Base-by-base conservation (phyloP, 2,329 filamentous ascomycete genomes). In the Curvularia lunata region DNA sequence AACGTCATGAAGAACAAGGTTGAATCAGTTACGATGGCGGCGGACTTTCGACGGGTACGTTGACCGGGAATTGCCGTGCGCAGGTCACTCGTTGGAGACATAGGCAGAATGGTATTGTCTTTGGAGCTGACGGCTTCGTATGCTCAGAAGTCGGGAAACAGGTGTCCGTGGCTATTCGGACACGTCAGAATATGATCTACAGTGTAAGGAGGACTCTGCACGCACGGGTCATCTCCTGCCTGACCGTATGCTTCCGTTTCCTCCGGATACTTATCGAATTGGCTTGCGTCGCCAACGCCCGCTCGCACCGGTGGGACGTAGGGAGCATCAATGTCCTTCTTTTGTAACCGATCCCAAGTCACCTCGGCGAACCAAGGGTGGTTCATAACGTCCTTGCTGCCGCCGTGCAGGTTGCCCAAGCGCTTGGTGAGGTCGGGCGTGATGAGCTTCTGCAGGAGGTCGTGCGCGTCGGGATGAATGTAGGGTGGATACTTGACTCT, bases 261-360 rank as follows among this genome's bases (percentile, higher is more conserved):
- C 78, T 99, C 95, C 1, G 95, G 93, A 77, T 99, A 99, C 77
- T 93, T 91, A 80, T 99, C 95, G 74, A 99, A 99, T 78, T 97
- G 91, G 79, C 93, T 97, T 50, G 95, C 92, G 80, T 99, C 95
- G 58, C 95, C 95, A 28, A 92, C 89, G 41, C 95, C 95, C 41
- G 92, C 93, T 76, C 95, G 91, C 61, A 99, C 94, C 0, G 95
- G 95, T 16, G 95, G 95, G 54, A 97, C 95, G 75, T 99, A 99
- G 5, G 95, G 95, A 37, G 95, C 95, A 78, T 99, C 95, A 61
- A 99, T 99, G 71, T 99, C 95, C 80, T 97, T 98, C 77, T 92
- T 90, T 37, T 91, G 88, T 68, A 99, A 81, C 62, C 95, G 85
- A 72, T 99, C 95, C 95, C 95, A 99, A 2, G 95, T 98, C 50